A percentile compares a stretch with the other conserved stretches of the same genome.
Evolutionary conservation across 2,329 filamentous ascomycete genomes (phyloP).

Genomic region (Sporothrix pallida): DNA sequence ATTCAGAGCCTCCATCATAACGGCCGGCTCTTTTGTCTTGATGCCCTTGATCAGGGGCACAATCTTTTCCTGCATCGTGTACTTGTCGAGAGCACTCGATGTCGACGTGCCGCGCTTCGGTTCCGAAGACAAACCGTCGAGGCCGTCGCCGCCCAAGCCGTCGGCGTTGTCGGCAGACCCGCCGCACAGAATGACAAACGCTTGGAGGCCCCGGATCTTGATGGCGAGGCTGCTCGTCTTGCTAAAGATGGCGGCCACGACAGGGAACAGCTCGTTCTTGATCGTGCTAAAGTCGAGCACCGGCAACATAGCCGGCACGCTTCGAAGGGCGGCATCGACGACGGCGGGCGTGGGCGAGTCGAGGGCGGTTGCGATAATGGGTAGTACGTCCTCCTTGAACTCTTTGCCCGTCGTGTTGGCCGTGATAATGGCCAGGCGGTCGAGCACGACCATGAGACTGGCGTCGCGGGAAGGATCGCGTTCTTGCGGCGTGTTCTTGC

Average conservation of each 20-base stretch:
- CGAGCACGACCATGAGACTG: constrained; percentile 87
- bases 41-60: constrained; percentile 88
- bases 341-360: constrained; percentile 89
- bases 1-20: constrained; percentile 91
- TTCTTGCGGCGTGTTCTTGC: constrained; percentile 65
- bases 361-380: constrained; percentile 80
- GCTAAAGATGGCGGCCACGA: constrained; percentile 87
- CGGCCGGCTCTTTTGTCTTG: constrained; percentile 96
- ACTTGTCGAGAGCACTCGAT: constrained; percentile 89
- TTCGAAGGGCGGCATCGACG: constrained; percentile 82
- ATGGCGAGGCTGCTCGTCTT: constrained; percentile 93
- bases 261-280: constrained; percentile 94
- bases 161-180: constrained; percentile 63
- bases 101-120: constrained; percentile 65
- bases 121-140: constrained; percentile 70
- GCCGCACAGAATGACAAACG: constrained; percentile 87
- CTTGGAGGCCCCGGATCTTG: constrained; percentile 89
- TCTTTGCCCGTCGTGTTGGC: constrained; percentile 87
- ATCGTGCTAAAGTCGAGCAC: constrained; percentile 95
- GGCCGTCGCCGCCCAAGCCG: constrained; percentile 68
- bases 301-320: constrained; percentile 79
- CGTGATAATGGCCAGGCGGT: constrained; percentile 77
- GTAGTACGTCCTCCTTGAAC: constrained; percentile 93
- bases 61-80: constrained; percentile 97
- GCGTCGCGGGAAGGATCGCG: constrained; percentile 85